phyloP scores from a whole-genome alignment of 176 grass and related monocot genomes.

The Microstegium vimineum region DNA sequence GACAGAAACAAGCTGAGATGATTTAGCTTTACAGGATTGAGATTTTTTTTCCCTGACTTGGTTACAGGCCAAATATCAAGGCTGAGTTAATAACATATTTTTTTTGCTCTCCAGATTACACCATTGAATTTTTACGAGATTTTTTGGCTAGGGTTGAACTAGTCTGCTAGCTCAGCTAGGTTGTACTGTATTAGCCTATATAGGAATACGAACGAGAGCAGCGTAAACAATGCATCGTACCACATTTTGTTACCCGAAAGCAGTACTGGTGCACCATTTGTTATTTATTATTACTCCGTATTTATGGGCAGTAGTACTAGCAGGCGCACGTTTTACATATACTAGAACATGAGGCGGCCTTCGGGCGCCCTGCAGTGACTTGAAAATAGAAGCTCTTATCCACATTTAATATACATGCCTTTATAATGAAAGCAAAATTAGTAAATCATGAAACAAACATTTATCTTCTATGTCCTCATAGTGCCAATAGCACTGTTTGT shows the following conservation, averaged over 20 bases:
- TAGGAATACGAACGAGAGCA: not conserved
- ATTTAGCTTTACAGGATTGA: not conserved
- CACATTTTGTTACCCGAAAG: not conserved
- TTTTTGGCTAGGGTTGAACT: not conserved
- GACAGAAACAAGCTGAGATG: conserved; percentile 37
- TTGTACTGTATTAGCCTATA: not conserved
- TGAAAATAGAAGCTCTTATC: no score
- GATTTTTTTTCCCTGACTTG: not conserved
- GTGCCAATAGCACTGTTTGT: no score
- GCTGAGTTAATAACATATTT: not conserved
- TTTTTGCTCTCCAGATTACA: not conserved
- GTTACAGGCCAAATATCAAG: not conserved
- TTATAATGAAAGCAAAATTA: no score
- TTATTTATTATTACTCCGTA: not conserved
- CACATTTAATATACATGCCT: no score
- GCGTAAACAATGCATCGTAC: not conserved
- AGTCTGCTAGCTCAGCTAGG: not conserved
- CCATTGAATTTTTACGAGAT: not conserved
- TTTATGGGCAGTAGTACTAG: no score
- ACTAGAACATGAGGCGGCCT: no score
- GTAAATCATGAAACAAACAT: no score
- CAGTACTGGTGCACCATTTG: not conserved
- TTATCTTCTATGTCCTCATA: no score
- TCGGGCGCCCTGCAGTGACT: no score
- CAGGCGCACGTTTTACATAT: no score